Evolutionary conservation across 768 basidiomycete genomes (phyloP), one percentile per base, ranked within the genome.

Genomic region (Obba rivulosa): DNA sequence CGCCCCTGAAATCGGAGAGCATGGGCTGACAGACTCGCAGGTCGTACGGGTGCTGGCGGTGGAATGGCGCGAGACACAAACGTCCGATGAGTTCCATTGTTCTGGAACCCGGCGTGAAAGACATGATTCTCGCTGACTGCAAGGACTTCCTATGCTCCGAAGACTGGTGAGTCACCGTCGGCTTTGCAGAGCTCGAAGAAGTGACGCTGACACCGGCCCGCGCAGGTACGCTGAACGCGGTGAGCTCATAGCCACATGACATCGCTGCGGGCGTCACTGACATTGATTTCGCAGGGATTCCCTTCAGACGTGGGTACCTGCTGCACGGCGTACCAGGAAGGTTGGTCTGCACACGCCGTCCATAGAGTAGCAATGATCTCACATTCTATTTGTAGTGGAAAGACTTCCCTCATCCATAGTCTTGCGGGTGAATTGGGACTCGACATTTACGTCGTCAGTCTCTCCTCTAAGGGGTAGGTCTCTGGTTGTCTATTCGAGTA

Each of bases 41-140:
- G 41, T 78, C 82, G 8, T 85, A 85, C 58, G 77, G 76, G 1
- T 81, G 82, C 58, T 93, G 91, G 91, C 75, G 87, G 48, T 91
- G 87, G 85, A 92, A 89, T 57, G 90, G 88, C 37, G 86, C 89
- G 4, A 77, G 88, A 42, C 87, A 91, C 59, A 93, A 93, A 66
- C 78, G 90, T 25, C 90, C 91, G 0, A 85, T 93, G 84, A 87
- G 85, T 58, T 92, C 89, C n/a, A 92, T 93, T 52, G 89, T 92
- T 13, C 75, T 92, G 10, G 88, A 92, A 57, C 87, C 89, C 3
- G 88, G 87, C 37, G 87, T 92, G 8, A 91, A 91, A 60, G 91
- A 92, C 62, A 92, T 92, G 88, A 80, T 92, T 49, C 70, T 92
- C 20, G 79, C 83, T 9, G 90, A 93, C 65, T 91, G 89, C 72